These are phyloP conservation scores for Alternaria viburni DNA, from an alignment of 2,329 filamentous ascomycete species.

Conservation along the genomic window DNA sequence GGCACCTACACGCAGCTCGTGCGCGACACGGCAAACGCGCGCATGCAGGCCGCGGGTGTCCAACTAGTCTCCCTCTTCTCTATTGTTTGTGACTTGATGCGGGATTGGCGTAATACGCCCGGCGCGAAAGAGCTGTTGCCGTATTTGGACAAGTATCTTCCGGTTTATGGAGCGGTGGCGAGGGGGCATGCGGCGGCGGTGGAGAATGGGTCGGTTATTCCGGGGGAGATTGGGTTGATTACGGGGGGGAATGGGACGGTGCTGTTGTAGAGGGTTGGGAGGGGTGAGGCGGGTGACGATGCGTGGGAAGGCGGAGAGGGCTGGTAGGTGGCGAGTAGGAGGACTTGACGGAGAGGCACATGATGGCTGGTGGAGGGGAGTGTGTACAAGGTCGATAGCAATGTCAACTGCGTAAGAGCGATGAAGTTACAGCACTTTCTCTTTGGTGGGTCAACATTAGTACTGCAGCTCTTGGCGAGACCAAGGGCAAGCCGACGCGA, in stretches of 20 bases:
- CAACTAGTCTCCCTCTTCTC: constrained; percentile 67
- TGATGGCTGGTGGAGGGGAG: neutral
- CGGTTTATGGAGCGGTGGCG: constrained; percentile 69
- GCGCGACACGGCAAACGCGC: constrained; percentile 68
- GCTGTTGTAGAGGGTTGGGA: neutral
- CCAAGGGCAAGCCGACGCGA: neutral
- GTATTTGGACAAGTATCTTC: constrained; percentile 69
- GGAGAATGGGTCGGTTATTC: constrained; percentile 63
- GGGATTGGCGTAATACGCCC: constrained; percentile 68
- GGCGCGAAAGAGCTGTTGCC: constrained; percentile 64
- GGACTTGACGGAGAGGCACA: neutral
- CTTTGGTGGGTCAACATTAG: neutral
- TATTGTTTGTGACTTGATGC: constrained; percentile 72
- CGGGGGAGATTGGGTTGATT: constrained; percentile 58
- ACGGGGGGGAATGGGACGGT: constrained; percentile 25
- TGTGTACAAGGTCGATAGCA: neutral
- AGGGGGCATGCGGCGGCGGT: constrained; percentile 67
- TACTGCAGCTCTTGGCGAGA: neutral
- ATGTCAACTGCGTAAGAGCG: neutral
- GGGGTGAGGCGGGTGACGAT: no score
- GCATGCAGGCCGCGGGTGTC: constrained; percentile 71
- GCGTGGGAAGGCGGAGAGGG: neutral
- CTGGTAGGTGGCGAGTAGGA: neutral
- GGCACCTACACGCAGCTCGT: constrained; percentile 69
- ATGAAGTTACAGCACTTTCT: neutral